Conservation (phyloP, 2,329 filamentous ascomycete genomes). For the Emergomyces pasteurianus region DNA sequence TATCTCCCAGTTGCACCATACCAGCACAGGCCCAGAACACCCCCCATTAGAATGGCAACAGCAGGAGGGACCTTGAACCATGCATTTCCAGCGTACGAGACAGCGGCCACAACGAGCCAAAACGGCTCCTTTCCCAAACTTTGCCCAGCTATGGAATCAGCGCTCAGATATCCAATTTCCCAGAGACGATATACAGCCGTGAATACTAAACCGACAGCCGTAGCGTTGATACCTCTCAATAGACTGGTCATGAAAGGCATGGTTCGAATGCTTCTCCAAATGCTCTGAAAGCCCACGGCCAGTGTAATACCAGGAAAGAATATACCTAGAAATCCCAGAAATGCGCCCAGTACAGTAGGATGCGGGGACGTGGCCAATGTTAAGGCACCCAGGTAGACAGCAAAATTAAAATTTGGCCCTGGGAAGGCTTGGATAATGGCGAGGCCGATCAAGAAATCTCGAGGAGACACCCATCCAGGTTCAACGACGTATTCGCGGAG, state of each 20-base stretch:
- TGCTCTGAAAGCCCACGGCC: constrained; percentile 31
- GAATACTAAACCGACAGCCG: constrained; percentile 50
- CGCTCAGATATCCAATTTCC: constrained; percentile 49
- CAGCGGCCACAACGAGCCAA: constrained; percentile 50
- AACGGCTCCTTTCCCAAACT: constrained; percentile 48
- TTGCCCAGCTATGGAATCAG: constrained; percentile 36
- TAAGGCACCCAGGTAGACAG: constrained; percentile 45
- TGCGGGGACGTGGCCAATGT: constrained; percentile 26
- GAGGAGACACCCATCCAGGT: constrained; percentile 56
- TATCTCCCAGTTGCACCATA: constrained; percentile 31
- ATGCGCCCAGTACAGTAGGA: constrained; percentile 34
- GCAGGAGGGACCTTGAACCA: constrained; percentile 38
- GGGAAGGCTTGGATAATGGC: constrained; percentile 62
- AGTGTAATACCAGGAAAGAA: constrained; percentile 27
- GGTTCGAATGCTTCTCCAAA: constrained; percentile 43
- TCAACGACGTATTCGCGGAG: constrained; percentile 50
- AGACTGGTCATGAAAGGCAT: constrained; percentile 37
- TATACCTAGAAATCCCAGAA: constrained; percentile 39
- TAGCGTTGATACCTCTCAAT: constrained; percentile 47
- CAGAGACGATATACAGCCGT: constrained; percentile 53
- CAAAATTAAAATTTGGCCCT: constrained; percentile 42
- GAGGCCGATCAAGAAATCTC: constrained; percentile 61
- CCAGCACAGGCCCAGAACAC: constrained; percentile 36
- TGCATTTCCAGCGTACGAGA: constrained; percentile 36
- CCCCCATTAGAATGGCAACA: constrained; percentile 36